Evolutionary conservation across 2,329 filamentous ascomycete species (phyloP).

Genomic region (Cladosporium sp.): DNA sequence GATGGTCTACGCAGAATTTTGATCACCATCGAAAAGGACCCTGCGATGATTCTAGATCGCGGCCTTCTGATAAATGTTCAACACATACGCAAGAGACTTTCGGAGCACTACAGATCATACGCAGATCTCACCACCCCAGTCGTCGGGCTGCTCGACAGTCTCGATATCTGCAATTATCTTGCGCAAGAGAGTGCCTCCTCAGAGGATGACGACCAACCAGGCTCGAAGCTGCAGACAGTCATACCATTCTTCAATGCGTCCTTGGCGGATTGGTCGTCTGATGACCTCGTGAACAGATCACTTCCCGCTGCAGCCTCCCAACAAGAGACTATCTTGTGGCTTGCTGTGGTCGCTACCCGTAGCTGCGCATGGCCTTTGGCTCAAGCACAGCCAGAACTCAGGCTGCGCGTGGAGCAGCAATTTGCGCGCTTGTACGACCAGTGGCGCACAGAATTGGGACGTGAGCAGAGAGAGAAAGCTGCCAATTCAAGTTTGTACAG

Average conservation of each 20-base stretch:
- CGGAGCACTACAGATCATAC: slow-evolving; percentile 68
- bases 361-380: slow-evolving; percentile 12
- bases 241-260: slow-evolving; percentile 23
- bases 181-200: neutral
- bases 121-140: slow-evolving; percentile 79
- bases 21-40: slow-evolving; percentile 4
- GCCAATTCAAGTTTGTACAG: slow-evolving; percentile 74
- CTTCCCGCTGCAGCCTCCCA: slow-evolving; percentile 15
- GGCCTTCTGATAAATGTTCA: slow-evolving; percentile 31
- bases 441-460: slow-evolving; percentile 73
- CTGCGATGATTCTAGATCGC: neutral
- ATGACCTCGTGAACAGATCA: slow-evolving; percentile 20
- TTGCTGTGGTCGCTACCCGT: slow-evolving; percentile 20
- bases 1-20: slow-evolving; percentile 24
- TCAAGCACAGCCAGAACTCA: slow-evolving; percentile 16
- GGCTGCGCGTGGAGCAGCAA: slow-evolving; percentile 57
- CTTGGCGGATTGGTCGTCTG: slow-evolving; percentile 19
- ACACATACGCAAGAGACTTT: slow-evolving; percentile 67
- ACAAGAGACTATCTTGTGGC: slow-evolving; percentile 22
- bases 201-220: neutral
- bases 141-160: slow-evolving; percentile 71
- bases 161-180: slow-evolving; percentile 41
- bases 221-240: slow-evolving; percentile 5
- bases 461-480: slow-evolving; percentile 71
- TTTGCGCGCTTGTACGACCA: slow-evolving; percentile 71